Conservation (phyloP, 495 filamentous ascomycete species). For the Tetracladium marchalianum region DNA sequence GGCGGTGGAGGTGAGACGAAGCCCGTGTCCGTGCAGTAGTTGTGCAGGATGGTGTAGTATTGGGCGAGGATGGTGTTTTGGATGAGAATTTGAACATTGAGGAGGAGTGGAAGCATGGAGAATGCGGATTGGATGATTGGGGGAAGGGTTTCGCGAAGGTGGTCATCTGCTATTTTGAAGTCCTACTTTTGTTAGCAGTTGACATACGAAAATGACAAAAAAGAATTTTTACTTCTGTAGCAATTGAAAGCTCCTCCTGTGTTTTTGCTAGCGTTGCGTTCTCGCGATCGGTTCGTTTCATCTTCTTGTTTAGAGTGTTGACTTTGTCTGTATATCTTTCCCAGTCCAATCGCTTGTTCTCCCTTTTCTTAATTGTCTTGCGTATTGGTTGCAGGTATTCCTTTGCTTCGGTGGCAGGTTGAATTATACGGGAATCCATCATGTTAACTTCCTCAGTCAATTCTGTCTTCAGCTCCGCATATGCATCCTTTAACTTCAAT, state of each 20-base stretch:
- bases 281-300: conserved; percentile 64
- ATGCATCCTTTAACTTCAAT: conserved; percentile 55
- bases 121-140: conserved; percentile 64
- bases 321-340: conserved; percentile 70
- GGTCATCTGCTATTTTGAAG: conserved; percentile 74
- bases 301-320: conserved; percentile 61
- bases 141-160: conserved; percentile 66
- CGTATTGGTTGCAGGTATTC: conserved; percentile 65
- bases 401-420: conserved; percentile 63
- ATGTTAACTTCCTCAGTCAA: conserved; percentile 61
- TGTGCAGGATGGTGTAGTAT: conserved; percentile 75
- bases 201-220: not conserved
- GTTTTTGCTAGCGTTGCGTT: conserved; percentile 65
- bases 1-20: conserved; percentile 68
- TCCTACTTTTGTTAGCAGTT: conserved; percentile 38
- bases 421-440: conserved; percentile 64
- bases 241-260: conserved; percentile 61
- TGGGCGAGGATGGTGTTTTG: conserved; percentile 78
- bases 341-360: conserved; percentile 83
- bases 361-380: conserved; percentile 86
- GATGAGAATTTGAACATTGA: conserved; percentile 63
- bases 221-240: conserved; percentile 41
- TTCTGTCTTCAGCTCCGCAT: conserved; percentile 66
- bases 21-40: conserved; percentile 60
- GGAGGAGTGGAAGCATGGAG: conserved; percentile 68